Conservation (phyloP, 2,329 filamentous ascomycete genomes). For the Aspergillus tanneri region DNA sequence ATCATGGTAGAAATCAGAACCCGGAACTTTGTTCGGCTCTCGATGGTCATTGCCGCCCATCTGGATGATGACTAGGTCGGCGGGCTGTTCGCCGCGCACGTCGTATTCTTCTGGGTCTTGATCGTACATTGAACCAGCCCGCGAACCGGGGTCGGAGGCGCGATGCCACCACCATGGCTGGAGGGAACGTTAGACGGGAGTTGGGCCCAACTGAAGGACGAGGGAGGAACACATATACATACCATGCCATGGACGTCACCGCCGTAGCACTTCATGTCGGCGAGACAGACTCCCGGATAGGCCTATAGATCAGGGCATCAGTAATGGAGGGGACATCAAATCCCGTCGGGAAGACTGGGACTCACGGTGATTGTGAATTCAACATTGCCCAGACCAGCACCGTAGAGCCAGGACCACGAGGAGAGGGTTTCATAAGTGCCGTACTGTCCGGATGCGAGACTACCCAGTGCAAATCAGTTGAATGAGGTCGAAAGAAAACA, state of each 20-base stretch:
- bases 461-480: slow-evolving; percentile 48
- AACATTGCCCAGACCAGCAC: slow-evolving; percentile 57
- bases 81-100: slow-evolving; percentile 27
- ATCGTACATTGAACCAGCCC: slow-evolving; percentile 47
- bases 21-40: slow-evolving; percentile 42
- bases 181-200: too few species aligned
- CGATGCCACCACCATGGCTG: slow-evolving; percentile 58
- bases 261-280: slow-evolving; percentile 58
- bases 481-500: slow-evolving; percentile 30
- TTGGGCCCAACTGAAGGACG: not conserved
- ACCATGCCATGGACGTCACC: slow-evolving; percentile 51
- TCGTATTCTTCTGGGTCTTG: slow-evolving; percentile 31
- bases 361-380: slow-evolving; percentile 58
- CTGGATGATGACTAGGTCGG: slow-evolving; percentile 48
- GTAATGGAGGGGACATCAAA: too few species aligned
- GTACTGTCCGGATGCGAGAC: slow-evolving; percentile 57
- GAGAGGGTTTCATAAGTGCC: slow-evolving; percentile 59
- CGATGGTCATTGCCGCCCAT: slow-evolving; percentile 50
- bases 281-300: slow-evolving; percentile 60
- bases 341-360: too few species aligned
- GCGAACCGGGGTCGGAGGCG: slow-evolving; percentile 54
- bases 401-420: slow-evolving; percentile 57
- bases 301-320: slow-evolving; percentile 17
- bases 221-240: not conserved
- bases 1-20: slow-evolving; percentile 36